Evolutionary conservation across 2,329 filamentous ascomycete species (phyloP), one percentile per base, ranked within the genome.

Genomic region (Arthrobotrys iridis): DNA sequence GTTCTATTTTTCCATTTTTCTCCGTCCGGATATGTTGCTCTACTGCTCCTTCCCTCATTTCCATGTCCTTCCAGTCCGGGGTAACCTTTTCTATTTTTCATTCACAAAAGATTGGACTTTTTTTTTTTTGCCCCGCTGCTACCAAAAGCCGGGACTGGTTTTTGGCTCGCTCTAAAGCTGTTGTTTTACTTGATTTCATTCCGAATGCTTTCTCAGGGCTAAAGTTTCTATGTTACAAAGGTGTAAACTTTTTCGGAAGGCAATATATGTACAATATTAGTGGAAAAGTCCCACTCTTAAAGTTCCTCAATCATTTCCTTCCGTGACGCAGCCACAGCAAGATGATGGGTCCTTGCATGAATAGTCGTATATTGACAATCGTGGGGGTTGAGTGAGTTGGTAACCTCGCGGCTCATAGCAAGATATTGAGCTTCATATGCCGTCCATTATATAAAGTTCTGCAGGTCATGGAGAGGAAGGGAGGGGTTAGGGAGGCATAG

Each of bases 261-360:
- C 10, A 26, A 13, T 70, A 55, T 70, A 70, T 70, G 55, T 70
- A 70, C 65, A 70, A 52, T 60, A 70, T 33, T 37, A 24, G 50
- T 52, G 24, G 41, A 41, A 50, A n/a, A 24, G 8, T 55, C 22
- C 45, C 45, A 52, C 30, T 28, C 52, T 52, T 15, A 2, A 40
- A 15, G 15, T n/a, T 7, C 6, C 37, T n/a, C 18, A 5, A 3
- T n/a, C 18, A 4, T 55, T 20, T n/a, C 30, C 2, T 41, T 18
- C 15, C n/a, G 52, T 40, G n/a, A 57, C n/a, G n/a, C n/a, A n/a
- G n/a, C n/a, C n/a, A n/a, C n/a, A n/a, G n/a, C n/a, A n/a, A n/a
- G n/a, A n/a, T n/a, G n/a, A n/a, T n/a, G n/a, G n/a, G n/a, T n/a
- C n/a, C n/a, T n/a, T n/a, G n/a, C n/a, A n/a, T n/a, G n/a, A n/a